phyloP scores from a whole-genome alignment of 768 basidiomycete species.

The Auriscalpium orientale region DNA sequence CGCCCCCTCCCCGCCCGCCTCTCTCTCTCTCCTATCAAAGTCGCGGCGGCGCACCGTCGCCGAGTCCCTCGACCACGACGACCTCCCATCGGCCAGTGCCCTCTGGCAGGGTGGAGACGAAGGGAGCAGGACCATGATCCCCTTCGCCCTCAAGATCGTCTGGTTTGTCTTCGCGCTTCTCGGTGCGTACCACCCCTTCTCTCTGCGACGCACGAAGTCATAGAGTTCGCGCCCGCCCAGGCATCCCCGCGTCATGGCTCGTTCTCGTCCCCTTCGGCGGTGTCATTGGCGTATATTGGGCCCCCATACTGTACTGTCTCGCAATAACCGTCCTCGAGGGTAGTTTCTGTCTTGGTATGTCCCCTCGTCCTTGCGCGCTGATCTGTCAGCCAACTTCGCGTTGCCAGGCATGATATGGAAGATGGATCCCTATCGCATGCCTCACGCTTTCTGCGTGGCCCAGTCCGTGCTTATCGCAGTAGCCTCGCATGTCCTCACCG shows the following conservation, averaged over 20 bases:
- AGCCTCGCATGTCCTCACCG: constrained; percentile 18
- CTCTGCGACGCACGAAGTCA: background rate
- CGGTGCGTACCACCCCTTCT: background rate
- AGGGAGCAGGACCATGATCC: constrained; percentile 4
- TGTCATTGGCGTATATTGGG: constrained; percentile 39
- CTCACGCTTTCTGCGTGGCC: constrained; percentile 43
- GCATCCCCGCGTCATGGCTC: constrained; percentile 27
- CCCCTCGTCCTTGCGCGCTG: background rate
- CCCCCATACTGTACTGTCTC: constrained; percentile 38
- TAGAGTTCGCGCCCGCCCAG: background rate
- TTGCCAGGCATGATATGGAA: constrained; percentile 50
- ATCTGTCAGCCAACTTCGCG: background rate
- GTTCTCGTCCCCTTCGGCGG: constrained; percentile 39
- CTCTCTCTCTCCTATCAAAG: background rate
- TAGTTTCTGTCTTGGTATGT: constrained; percentile 52
- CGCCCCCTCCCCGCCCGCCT: background rate
- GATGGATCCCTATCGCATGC: constrained; percentile 58
- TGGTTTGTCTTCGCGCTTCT: constrained; percentile 11
- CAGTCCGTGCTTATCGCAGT: constrained; percentile 14
- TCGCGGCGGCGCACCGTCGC: background rate
- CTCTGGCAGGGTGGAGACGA: background rate
- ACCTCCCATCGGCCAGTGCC: background rate
- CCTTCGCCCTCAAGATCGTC: constrained; percentile 11
- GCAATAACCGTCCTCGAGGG: constrained; percentile 46
- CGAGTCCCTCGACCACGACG: background rate